A percentile compares a stretch with the other conserved stretches of the same genome.
Evolutionary conservation across 257 asterid species (phyloP).

Genomic region (Nicotiana attenuata): DNA sequence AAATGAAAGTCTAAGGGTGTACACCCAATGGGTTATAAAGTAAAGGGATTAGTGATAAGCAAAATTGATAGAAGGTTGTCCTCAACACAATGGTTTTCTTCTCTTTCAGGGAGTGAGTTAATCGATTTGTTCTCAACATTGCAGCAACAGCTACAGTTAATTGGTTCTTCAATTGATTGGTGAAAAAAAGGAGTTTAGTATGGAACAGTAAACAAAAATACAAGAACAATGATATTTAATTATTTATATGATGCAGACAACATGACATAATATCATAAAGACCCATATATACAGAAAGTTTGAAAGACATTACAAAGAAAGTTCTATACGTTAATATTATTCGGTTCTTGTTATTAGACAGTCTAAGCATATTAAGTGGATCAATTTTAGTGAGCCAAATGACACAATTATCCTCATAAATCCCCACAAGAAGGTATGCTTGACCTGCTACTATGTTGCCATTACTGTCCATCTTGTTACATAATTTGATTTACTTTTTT

Average conservation of each 20-base stretch:
- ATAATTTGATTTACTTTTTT: not conserved
- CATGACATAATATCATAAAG: not conserved
- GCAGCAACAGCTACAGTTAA: not conserved
- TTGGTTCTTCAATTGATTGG: not conserved
- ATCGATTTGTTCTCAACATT: not conserved
- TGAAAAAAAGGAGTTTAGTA: not conserved
- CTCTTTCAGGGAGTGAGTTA: not conserved
- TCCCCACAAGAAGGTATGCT: not conserved
- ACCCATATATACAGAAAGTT: not conserved
- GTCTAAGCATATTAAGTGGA: not conserved
- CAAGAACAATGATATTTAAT: not conserved
- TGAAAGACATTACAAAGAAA: not conserved
- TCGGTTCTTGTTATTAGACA: not conserved
- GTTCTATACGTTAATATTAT: not conserved
- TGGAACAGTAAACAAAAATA: not conserved
- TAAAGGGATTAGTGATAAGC: not conserved
- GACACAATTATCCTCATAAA: not conserved
- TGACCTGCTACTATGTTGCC: not conserved
- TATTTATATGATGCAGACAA: not conserved
- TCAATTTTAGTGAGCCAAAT: not conserved
- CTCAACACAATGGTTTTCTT: not conserved
- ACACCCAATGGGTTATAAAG: not conserved
- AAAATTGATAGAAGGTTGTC: not conserved
- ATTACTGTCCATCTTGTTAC: not conserved
- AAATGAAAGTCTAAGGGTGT: not conserved